Evolutionary conservation across 495 filamentous ascomycete genomes (phyloP), one percentile per base, ranked within the genome.

Genomic region (Ramalina intermedia): DNA sequence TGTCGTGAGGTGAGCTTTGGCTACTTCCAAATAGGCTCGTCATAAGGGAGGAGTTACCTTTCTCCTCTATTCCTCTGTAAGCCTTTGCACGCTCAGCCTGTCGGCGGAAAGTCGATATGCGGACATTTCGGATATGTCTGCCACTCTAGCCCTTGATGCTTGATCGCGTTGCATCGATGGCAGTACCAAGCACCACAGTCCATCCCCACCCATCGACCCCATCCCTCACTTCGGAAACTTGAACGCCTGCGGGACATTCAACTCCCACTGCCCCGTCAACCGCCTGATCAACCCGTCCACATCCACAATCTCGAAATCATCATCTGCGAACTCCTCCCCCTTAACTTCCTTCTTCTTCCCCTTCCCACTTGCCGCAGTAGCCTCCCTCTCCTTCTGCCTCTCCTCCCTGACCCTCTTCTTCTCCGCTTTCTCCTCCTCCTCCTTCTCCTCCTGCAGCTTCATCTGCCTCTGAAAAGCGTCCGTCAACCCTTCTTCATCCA

Each of bases 261-360:
- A 17, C 20, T 37, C 37, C 36, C 40, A n/a, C 46, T 48, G 33
- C 44, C 44, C 44, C 44, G 33, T 47, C 44, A 27, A 37, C 29
- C n/a, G n/a, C 11, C 18, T 35, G 37, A 47, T 37, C 24, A 40
- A 17, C 38, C n/a, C 36, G 12, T 24, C 27, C 16, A 49, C 46
- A 51, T 49, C 41, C 27, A 55, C 23, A 41, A 27, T 38, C 47
- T 24, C 46, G 35, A 41, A 37, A 17, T 23, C 17, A 37, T 37
- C 43, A 24, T 40, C 39, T 26, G 27, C n/a, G 17, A 49, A 50
- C 48, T 46, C 16, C 24, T 33, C 14, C 47, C 42, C 17, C 41
- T 33, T 47, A 27, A 55, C 58, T 55, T 55, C 57, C 56, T 53
- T 60, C 52, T 52, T 61, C 64, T 64, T 59, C 59, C 64, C 59